Evolutionary conservation across 2,329 filamentous ascomycete genomes (phyloP), one percentile per base, ranked within the genome.

Genomic region (Fusarium sp.): DNA sequence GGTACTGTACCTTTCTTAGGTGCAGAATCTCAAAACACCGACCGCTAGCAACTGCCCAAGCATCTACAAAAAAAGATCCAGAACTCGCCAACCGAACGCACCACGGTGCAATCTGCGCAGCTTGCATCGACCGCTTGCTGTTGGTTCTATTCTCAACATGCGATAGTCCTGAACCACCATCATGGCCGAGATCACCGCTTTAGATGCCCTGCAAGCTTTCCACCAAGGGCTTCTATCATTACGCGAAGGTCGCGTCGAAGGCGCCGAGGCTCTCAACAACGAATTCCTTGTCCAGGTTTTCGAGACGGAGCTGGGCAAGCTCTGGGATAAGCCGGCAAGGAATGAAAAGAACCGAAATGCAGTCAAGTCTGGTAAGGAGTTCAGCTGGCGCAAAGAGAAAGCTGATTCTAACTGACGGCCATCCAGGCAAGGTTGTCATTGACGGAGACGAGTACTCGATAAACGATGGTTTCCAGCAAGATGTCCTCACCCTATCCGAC

Each of bases 381-480:
- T 57, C 41, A 9, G 8, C 45, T 60, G 65, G 57, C 67, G 59
- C 59, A 72, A 68, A 45, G 16, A 27, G 56, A 62, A 31, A 29
- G 27, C 29, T 61, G 41, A 54, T 68, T 67, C 74, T 76, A 71
- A 76, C 60, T 80, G 8, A 20, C 10, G 56, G 31, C 39, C 43
- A 33, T n/a, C 64, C 76, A 97, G 95, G 94, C 67, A 95, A 94
- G 81, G 87, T 98, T 76, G 90, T 86, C 37, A 84, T 98, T 68
- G 89, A 90, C 76, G 92, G 92, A 72, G 88, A 90, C 37, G 91
- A 95, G 78, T 98, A 95, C 82, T 86, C 88, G 24, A 87, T 99
- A 85, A 98, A 97, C 83, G 89, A 94, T 65, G 92, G 95, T 72
- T 98, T 99, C 83, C 92, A 96, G 80, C 93, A 98, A 82, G 91